Evolutionary conservation across 768 basidiomycete genomes (phyloP).

Genomic region (Aureoboletus auriporus): DNA sequence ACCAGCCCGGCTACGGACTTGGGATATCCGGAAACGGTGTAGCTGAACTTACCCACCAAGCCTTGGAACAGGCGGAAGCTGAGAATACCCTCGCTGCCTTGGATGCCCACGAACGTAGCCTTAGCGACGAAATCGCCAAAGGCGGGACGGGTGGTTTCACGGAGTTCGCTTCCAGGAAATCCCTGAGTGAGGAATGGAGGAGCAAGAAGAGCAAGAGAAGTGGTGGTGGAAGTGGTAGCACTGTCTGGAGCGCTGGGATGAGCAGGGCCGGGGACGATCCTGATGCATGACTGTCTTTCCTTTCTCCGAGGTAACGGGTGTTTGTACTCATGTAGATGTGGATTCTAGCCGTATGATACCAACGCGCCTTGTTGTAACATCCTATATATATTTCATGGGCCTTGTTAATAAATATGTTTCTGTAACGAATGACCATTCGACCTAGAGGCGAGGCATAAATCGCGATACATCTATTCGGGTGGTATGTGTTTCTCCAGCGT

Average conservation of each 20-base stretch:
- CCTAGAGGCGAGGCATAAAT: too few relatives aligned
- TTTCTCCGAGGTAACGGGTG: constrained; percentile 2
- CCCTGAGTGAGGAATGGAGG: constrained; percentile 48
- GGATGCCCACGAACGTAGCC: constrained; percentile 70
- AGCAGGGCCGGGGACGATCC: constrained; percentile 51
- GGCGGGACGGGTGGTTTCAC: constrained; percentile 76
- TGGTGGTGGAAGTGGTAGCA: constrained; percentile 66
- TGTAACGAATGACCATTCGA: not conserved
- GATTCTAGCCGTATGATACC: constrained; percentile 20
- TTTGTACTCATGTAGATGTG: constrained; percentile 14
- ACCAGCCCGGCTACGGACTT: constrained; percentile 29
- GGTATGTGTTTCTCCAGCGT: constrained; percentile 56
- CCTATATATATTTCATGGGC: constrained; percentile 10
- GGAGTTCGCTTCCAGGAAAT: constrained; percentile 55
- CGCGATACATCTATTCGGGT: not conserved
- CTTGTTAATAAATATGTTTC: constrained; percentile 16
- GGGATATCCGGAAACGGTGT: constrained; percentile 24
- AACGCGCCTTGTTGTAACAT: constrained; percentile 13
- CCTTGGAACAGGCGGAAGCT: constrained; percentile 75
- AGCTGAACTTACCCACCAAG: constrained; percentile 64
- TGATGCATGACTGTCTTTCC: constrained; percentile 27
- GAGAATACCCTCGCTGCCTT: constrained; percentile 72
- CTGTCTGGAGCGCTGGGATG: constrained; percentile 87
- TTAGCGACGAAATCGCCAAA: constrained; percentile 72
- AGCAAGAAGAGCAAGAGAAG: constrained; percentile 48